These are phyloP conservation scores for Rosa hybrid DNA, from an alignment of 331 rosid genomes.

Conservation along the genomic window DNA sequence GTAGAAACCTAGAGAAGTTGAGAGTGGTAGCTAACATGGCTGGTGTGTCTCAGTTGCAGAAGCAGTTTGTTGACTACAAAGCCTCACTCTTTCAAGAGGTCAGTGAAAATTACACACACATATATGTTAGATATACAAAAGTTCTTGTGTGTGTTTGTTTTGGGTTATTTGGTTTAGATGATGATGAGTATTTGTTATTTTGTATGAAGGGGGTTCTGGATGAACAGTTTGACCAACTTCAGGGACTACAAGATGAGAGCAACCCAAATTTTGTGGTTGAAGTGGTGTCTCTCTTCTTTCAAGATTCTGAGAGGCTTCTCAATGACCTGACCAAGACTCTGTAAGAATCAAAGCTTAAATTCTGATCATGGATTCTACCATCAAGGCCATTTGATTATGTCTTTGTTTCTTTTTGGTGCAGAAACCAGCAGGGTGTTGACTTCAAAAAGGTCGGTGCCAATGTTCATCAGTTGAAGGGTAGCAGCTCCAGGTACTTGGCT, in stretches of 20 bases:
- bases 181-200: not conserved
- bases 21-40: conserved; percentile 40
- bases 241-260: conserved; percentile 78
- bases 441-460: conserved; percentile 62
- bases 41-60: conserved; percentile 50
- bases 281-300: conserved; percentile 77
- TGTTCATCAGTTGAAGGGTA: conserved; percentile 90
- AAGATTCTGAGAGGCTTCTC: conserved; percentile 66
- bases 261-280: conserved; percentile 80
- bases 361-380: conserved; percentile 8
- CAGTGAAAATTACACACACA: conserved; percentile 13
- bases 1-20: not conserved
- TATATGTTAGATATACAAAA: not conserved
- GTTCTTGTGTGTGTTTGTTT: not conserved
- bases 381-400: not conserved
- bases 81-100: conserved; percentile 74
- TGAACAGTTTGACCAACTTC: conserved; percentile 71
- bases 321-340: conserved; percentile 55
- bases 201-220: conserved; percentile 61
- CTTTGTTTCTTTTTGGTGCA: conserved; percentile 25
- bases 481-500: conserved; percentile 75
- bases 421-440: conserved; percentile 57
- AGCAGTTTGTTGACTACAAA: conserved; percentile 52
- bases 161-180: conserved; percentile 16
- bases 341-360: conserved; percentile 35